Evolutionary conservation across 805 yeast genomes (phyloP).

Genomic region (Cyberlindnera veronae): DNA sequence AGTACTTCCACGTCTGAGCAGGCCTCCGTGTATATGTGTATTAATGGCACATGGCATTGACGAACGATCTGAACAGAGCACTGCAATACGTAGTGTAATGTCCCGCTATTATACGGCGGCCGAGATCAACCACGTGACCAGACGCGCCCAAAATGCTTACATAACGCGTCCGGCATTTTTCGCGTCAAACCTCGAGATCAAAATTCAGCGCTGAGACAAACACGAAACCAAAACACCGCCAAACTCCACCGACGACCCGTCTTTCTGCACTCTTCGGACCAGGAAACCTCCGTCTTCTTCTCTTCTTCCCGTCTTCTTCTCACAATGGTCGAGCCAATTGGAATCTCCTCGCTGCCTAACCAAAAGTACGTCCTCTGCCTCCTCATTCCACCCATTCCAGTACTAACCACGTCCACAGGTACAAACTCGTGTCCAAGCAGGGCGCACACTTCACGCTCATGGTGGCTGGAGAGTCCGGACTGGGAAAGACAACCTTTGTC

Average conservation of each 20-base stretch:
- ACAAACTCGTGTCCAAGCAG: slow-evolving; percentile 68
- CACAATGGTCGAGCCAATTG: slow-evolving; percentile 28
- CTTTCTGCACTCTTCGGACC: too few relatives aligned
- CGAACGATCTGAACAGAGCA: too few relatives aligned
- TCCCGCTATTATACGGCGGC: too few relatives aligned
- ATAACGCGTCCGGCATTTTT: not conserved
- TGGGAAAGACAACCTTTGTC: slow-evolving; percentile 89
- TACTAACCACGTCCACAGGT: slow-evolving; percentile 35
- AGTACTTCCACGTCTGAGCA: slow-evolving; percentile 5
- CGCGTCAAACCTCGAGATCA: slow-evolving; percentile 4
- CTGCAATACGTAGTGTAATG: too few relatives aligned
- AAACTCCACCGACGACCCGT: not conserved
- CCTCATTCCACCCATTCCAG: not conserved
- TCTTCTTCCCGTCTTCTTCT: not conserved
- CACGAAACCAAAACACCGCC: not conserved
- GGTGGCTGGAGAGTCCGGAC: slow-evolving; percentile 90
- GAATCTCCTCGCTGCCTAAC: slow-evolving; percentile 29
- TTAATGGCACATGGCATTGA: too few relatives aligned
- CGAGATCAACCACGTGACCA: too few relatives aligned
- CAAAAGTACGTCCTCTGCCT: slow-evolving; percentile 24
- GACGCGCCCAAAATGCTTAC: too few relatives aligned
- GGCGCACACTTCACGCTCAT: slow-evolving; percentile 77
- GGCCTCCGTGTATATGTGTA: too few relatives aligned
- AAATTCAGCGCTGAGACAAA: slow-evolving; percentile 15
- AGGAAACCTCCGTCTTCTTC: too few relatives aligned